Conservation (phyloP, 306 rosid species). For the Cucurbita moschata region DNA sequence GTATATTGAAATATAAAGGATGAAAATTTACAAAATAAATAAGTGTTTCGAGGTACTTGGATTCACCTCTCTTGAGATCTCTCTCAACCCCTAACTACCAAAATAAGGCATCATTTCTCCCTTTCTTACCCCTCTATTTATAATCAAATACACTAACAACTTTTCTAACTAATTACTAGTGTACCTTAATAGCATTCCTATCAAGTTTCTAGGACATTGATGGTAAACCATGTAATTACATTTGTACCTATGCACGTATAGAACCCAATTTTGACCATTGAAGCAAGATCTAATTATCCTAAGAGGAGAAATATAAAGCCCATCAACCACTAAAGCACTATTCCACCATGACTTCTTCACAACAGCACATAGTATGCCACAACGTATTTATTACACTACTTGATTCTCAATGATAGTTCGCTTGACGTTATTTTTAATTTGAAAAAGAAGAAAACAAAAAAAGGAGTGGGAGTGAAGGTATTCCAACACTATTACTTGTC, state of each 20-base stretch:
- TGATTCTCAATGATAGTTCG: background rate
- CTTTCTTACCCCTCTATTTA: too few species aligned
- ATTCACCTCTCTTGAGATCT: too few species aligned
- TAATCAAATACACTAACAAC: too few species aligned
- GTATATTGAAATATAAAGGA: too few species aligned
- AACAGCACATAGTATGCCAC: background rate
- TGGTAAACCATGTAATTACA: background rate
- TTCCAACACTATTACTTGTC: background rate
- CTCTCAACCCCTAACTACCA: too few species aligned
- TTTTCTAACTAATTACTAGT: too few species aligned
- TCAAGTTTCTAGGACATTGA: background rate
- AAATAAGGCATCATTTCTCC: too few species aligned
- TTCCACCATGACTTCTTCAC: background rate
- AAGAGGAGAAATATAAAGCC: background rate
- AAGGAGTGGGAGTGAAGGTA: background rate
- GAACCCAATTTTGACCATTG: background rate
- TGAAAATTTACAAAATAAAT: too few species aligned
- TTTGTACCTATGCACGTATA: background rate
- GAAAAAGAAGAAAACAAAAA: background rate
- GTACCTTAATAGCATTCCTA: too few species aligned
- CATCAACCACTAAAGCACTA: background rate
- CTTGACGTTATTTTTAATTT: background rate
- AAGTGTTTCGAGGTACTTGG: too few species aligned
- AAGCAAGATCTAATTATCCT: background rate
- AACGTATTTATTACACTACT: background rate